phyloP scores from a whole-genome alignment of 2,329 filamentous ascomycete species.

The Orbilia blumenaviensis region DNA sequence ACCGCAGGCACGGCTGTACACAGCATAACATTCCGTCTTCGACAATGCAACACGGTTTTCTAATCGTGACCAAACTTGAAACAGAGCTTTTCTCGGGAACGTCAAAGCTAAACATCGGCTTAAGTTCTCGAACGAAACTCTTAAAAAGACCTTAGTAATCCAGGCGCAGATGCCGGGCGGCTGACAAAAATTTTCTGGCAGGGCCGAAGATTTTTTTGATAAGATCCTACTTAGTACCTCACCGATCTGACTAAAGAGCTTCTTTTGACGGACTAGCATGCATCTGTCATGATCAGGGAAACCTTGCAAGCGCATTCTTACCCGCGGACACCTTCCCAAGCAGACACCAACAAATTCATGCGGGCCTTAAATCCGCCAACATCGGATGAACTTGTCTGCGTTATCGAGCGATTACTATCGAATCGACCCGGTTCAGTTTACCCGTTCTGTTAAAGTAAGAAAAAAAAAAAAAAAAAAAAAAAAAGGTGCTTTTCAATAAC shows the following conservation, averaged over 20 bases:
- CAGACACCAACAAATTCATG: background rate
- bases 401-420: conserved; percentile 20
- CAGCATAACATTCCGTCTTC: background rate
- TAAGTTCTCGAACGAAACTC: background rate
- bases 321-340: conserved; percentile 43
- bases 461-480: too few species aligned
- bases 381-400: conserved; percentile 52
- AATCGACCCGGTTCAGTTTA: conserved; percentile 32
- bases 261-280: background rate
- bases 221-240: conserved; percentile 7
- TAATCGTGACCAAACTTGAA: conserved; percentile 1
- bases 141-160: background rate
- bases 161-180: background rate
- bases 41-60: conserved; percentile 8
- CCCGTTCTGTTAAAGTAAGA: conserved; percentile 22
- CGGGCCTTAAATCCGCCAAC: conserved; percentile 53
- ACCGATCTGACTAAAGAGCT: background rate
- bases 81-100: background rate
- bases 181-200: background rate
- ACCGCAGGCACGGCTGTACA: background rate
- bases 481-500: background rate
- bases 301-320: conserved; percentile 10
- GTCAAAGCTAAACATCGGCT: background rate
- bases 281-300: background rate
- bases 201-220: conserved; percentile 2